Base-by-base conservation (phyloP, 345 rosid genomes). In the Eucalyptus shirleyi region DNA sequence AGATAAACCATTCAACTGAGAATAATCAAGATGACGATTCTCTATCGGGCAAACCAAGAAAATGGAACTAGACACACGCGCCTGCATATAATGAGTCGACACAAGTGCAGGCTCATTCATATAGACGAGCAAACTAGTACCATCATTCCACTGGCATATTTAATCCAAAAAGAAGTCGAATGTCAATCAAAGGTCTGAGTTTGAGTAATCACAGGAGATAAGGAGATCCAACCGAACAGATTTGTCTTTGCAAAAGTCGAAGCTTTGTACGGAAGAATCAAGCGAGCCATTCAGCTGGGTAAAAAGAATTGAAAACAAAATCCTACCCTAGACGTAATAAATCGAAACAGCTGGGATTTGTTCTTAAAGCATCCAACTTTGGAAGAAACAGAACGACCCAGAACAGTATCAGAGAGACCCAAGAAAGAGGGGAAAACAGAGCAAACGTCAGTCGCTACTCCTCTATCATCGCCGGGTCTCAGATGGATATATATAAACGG, bases 221-320 rank as follows among this genome's bases (percentile, higher is more conserved):
- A 91, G 86, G 98, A 89, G 94, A 96, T 95, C 94, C 96, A 96
- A 92, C 98, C 96, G 94, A 95, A 91, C 89, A 96, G 95, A 88
- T 90, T 91, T 90, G 94, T 89, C 91, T 92, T 96, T 56, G 96
- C 92, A 89, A 97, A 93, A 92, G 95, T 93, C 92, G 97, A 94
- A 90, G 96, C 95, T 94, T 95, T 95, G 94, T 95, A 93, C 16
- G 98, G 98, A 89, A 95, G 93, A 91, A 97, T 94, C 96, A 96
- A 93, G 86, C 98, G 94, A 93, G 99, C 96, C 99, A 97, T 97
- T 89, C 90, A 82, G 65, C 59, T 32, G 60, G 60, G 87, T 23
- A 49, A 50, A 50, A 30, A 72, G 53, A 37, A 88, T 18, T 17
- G 53, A 59, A 87, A 85, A 56, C 86, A 86, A 59, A 87, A 89